Base-by-base conservation (phyloP, 2,329 filamentous ascomycete species). In the Phaeosphaeria sp. region DNA sequence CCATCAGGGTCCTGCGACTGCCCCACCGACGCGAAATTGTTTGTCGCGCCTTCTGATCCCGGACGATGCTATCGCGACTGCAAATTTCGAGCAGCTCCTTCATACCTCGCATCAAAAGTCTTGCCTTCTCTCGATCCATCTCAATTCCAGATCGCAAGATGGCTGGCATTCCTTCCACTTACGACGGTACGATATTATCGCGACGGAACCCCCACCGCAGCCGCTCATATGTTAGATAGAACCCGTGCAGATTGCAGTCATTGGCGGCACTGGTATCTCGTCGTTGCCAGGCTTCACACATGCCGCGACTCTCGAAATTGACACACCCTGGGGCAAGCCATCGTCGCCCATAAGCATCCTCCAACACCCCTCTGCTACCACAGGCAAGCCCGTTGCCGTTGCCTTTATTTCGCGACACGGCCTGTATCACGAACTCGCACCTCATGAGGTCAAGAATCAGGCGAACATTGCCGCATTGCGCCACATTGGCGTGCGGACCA, bases 401-500 rank as follows among this genome's bases (percentile, higher is more conserved):
- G 95, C 95, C 55, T 99, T 99, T 83, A 87, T 99, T 67, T 92
- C 93, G 62, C 92, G 95, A 45, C 95, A 99, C 80, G 95, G 95
- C 65, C 77, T 88, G 13, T 84, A 95, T 85, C 95, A 99, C 82
- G 87, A 97, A 79, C 85, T 91, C 66, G 92, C 93, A 6, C 95
- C 95, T 0, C 93, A 97, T 75, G 95, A 99, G 80, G 91, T 99
- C n/a, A 93, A 93, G 58, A 87, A 89, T 65, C 92, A 92, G 63
- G 95, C 95, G 79, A 99, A 98, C 83, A 96, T 99, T 72, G 94
- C 95, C n/a, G 95, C 95, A n/a, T 84, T 99, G 62, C 89, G 95
- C 65, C 89, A 87, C 70, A 84, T 99, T 60, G 95, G 95, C 66
- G 95, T 98, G 46, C 89, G 93, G 72, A 91, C 88, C 75, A 87